Base-by-base conservation (phyloP, 805 yeast species). In the Candida qinlingensis region DNA sequence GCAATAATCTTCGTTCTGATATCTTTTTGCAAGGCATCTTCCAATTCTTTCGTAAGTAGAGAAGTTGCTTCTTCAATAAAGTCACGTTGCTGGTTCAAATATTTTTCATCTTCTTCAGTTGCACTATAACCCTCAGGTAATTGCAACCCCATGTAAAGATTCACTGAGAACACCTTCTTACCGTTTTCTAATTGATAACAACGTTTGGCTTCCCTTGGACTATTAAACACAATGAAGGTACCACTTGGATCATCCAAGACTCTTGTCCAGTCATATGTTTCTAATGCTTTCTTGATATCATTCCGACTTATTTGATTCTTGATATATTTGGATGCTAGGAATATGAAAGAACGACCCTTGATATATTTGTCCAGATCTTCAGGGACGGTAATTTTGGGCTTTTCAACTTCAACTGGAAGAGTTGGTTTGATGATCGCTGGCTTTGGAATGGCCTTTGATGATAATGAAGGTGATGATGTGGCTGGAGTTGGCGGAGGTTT, bases 1-100 rank as follows among this genome's bases (percentile, higher is more conserved):
- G 86, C 90, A 27, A 87, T 75, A 4, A 86, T 67, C 51, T 88
- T 77, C 58, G 82, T 92, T 54, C 86, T 73, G 27, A 89, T 77
- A 65, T 89, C 96, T 51, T 84, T 83, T 25, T 80, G 68, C 41
- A 89, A 63, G 42, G 82, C 80, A 9, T 71, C 68, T 50, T 79
- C 79, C 44, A 89, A 72, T 54, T 89, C 96, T 47, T 76, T 79
- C 28, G 82, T 61, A 42, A 90, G 68, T 45, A 75, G 66, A 26
- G 74, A 67, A 1, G 78, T 72, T 0, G 96, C 84, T 42, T 82
- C 87, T 19, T 76, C 77, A 3, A 81, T 67, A 1, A 79, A 71
- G 49, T 67, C 70, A 60, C 70, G 47, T 59, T 37, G 54, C 42
- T 44, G 37, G 9, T 11, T 35, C 12, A 37, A 25, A 34, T 40